phyloP scores from a whole-genome alignment of 176 grass and related monocot species.

The Eragrostis curvula region DNA sequence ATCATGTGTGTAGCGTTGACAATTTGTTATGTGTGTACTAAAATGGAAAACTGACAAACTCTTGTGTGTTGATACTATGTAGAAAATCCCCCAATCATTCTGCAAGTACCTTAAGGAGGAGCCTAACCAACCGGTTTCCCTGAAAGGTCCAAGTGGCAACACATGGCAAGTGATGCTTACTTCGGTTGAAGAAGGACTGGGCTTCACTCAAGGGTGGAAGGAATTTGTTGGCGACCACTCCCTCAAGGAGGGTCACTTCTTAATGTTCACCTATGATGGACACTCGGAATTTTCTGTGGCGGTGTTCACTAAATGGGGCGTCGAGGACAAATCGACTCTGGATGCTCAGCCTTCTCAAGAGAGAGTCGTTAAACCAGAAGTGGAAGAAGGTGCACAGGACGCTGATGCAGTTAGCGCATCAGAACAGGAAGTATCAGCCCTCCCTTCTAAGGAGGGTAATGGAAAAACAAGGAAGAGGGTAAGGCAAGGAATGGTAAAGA shows the following conservation, averaged over 20 bases:
- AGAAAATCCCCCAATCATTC: too few species aligned
- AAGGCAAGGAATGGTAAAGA: not conserved
- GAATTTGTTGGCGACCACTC: conserved; percentile 72
- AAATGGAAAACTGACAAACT: conserved; percentile 15
- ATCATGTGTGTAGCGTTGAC: not conserved
- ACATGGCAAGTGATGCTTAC: too few species aligned
- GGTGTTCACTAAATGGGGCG: conserved; percentile 57
- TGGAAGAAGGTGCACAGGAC: conserved; percentile 17
- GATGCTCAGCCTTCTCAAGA: conserved; percentile 30
- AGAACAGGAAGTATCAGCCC: conserved; percentile 17
- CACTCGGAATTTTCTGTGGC: too few species aligned
- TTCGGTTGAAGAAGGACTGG: too few species aligned
- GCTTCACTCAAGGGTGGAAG: conserved; percentile 70
- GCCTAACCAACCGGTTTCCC: too few species aligned
- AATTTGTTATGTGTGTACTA: not conserved
- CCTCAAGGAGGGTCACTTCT: conserved; percentile 54
- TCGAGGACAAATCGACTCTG: conserved; percentile 56
- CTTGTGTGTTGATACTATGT: too few species aligned
- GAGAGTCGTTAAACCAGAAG: conserved; percentile 19
- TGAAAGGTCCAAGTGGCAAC: too few species aligned
- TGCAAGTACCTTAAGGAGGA: too few species aligned
- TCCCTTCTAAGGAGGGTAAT: too few species aligned
- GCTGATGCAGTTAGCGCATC: conserved; percentile 5
- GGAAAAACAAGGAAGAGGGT: conserved; percentile 27
- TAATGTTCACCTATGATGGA: conserved; percentile 69